phyloP scores from a whole-genome alignment of 176 grass and related monocot genomes.

The Saccharum spontaneum region DNA sequence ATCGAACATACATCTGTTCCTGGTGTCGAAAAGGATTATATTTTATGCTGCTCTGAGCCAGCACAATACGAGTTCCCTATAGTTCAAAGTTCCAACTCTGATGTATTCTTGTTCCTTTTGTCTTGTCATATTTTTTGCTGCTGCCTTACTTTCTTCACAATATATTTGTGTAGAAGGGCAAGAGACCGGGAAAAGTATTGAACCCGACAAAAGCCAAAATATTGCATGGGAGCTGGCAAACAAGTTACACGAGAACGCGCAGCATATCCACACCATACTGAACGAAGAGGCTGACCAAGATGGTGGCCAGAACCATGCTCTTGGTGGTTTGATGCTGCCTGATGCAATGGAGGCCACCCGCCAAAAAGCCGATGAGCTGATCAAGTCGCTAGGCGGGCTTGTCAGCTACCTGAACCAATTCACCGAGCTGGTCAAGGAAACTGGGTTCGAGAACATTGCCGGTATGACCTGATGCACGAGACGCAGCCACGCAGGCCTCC shows the following conservation, averaged over 20 bases:
- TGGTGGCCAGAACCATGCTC: conserved; percentile 4
- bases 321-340: neutral
- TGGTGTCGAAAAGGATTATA: neutral
- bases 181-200: conserved; percentile 6
- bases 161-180: conserved; percentile 34
- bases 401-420: conserved; percentile 74
- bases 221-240: conserved; percentile 51
- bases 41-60: neutral
- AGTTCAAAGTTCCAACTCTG: neutral
- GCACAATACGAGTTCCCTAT: neutral
- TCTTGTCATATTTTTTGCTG: neutral
- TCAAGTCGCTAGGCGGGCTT: conserved; percentile 67
- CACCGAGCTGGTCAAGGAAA: conserved; percentile 64
- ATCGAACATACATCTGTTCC: neutral
- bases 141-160: neutral
- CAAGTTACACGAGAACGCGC: conserved; percentile 61
- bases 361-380: conserved; percentile 63
- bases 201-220: conserved; percentile 31
- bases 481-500: neutral
- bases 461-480: conserved; percentile 41
- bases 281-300: conserved; percentile 37
- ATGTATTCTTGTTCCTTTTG: neutral
- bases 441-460: conserved; percentile 52
- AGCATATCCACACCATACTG: conserved; percentile 65
- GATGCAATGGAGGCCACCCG: conserved; percentile 46